Evolutionary conservation across 805 yeast genomes (phyloP), one percentile per base, ranked within the genome.

Genomic region (Kluyveromyces wickerhamii): DNA sequence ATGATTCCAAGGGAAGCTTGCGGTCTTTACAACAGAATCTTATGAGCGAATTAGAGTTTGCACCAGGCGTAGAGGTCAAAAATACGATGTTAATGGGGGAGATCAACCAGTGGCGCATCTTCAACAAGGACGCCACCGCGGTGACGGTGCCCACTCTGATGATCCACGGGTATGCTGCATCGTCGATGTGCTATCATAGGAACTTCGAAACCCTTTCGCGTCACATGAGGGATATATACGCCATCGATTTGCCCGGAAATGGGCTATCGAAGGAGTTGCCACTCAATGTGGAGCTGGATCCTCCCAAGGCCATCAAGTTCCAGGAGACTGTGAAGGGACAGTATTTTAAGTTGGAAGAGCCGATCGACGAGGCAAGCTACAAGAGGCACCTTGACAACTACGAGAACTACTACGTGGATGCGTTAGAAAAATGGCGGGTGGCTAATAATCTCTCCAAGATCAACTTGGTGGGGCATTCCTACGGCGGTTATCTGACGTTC

Each of bases 81-180:
- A 50, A 53, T 29, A 25, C 37, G 21, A 18, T 55, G 40, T 28
- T 47, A 8, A 39, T 42, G 14, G 41, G 44, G 21, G 51, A 49
- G 29, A 43, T 57, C 5, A 55, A 57, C 28, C 54, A 55, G 37
- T 55, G 58, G 60, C 54, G 52, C 44, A 47, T 56, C 44, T 54
- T 40, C 8, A 60, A 56, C 30, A 21, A 38, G 5, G 24, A 29
- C 4, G 52, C 48, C 4, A 36, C 43, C 5, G 27, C 28, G 4
- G 46, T 60, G 8, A 33, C 35, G 2, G 51, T 56, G 1, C 69
- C 71, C 2, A 54, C 67, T 3, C 42, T 92, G 2, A 57, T 89
- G 41, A 60, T 92, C 4, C 98, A 89, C 57, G 98, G 98, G 0
- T 87, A 86, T 52, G 96, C 95, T 2, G 95, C 97, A 0, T 84